phyloP scores from a whole-genome alignment of 352 stramenopile species.

The Globisporangium apiculatum region DNA sequence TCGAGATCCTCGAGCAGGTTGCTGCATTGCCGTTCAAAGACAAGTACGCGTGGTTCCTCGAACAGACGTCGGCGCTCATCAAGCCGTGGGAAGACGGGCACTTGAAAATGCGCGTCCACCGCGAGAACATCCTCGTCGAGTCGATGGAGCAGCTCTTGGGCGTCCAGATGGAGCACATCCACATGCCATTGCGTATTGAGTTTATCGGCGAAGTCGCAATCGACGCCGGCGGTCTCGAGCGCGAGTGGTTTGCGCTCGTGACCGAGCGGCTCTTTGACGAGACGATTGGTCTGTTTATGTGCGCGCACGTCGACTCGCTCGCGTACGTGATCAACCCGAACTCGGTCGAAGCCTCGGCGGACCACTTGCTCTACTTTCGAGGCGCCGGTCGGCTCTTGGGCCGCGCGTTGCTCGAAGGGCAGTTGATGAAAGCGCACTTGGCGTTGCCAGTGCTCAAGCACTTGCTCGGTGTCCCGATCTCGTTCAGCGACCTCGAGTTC shows the following conservation, averaged over 20 bases:
- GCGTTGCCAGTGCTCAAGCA: conserved; percentile 83
- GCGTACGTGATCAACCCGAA: conserved; percentile 82
- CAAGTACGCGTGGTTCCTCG: conserved; percentile 84
- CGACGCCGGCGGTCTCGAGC: conserved; percentile 84
- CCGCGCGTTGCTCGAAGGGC: conserved; percentile 95
- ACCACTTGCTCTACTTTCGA: conserved; percentile 97
- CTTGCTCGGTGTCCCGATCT: conserved; percentile 78
- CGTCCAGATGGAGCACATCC: conserved; percentile 83
- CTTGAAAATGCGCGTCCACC: conserved; percentile 81
- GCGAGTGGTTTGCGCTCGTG: conserved; percentile 87
- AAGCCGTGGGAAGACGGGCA: conserved; percentile 82
- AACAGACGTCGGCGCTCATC: conserved; percentile 78
- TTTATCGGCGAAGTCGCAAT: conserved; percentile 87
- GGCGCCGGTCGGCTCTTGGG: conserved; percentile 93
- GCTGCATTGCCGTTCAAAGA: conserved; percentile 81
- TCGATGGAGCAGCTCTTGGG: conserved; percentile 80
- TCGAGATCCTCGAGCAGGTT: conserved; percentile 84
- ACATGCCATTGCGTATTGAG: conserved; percentile 83
- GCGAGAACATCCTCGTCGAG: conserved; percentile 79
- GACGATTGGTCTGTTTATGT: conserved; percentile 84
- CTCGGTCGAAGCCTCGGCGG: conserved; percentile 75
- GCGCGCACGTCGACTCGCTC: conserved; percentile 68
- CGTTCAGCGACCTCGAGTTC: conserved; percentile 87
- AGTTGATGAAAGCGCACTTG: conserved; percentile 83
- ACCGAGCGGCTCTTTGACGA: conserved; percentile 84